A percentile compares a stretch with the other conserved stretches of the same genome.
These are phyloP conservation scores for Tardiomyces digboiensis DNA, from an alignment of 1,139 yeast species.

Conservation along the genomic window DNA sequence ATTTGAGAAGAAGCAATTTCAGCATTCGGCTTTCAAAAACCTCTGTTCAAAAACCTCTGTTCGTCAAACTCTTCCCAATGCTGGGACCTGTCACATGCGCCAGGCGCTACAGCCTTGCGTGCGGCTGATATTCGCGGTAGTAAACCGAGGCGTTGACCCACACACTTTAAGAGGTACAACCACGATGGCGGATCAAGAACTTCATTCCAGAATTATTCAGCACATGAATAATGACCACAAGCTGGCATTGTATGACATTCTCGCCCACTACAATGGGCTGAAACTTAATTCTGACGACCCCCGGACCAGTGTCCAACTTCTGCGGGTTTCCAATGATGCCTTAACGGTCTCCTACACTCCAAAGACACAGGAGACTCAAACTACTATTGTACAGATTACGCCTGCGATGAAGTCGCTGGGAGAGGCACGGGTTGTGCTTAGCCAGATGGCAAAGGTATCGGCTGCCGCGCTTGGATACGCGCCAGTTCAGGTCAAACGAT, in stretches of 20 bases:
- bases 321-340: conserved; percentile 36
- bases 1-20: no score
- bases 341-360: conserved; percentile 35
- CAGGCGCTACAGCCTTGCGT: no score
- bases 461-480: conserved; percentile 60
- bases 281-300: conserved; percentile 31
- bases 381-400: conserved; percentile 40
- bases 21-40: no score
- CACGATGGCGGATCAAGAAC: background rate
- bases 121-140: no score
- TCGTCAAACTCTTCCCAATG: no score
- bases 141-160: no score
- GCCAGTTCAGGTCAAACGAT: conserved; percentile 39
- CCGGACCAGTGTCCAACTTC: conserved; percentile 32
- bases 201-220: conserved; percentile 35
- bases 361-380: conserved; percentile 5
- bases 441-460: conserved; percentile 42
- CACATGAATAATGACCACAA: conserved; percentile 74
- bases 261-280: conserved; percentile 54
- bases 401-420: conserved; percentile 40
- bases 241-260: conserved; percentile 59
- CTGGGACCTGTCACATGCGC: no score
- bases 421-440: conserved; percentile 42
- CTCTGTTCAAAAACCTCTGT: no score
- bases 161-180: no score